Evolutionary conservation across 306 rosid species (phyloP).

Genomic region (Citrullus mucosospermus): DNA sequence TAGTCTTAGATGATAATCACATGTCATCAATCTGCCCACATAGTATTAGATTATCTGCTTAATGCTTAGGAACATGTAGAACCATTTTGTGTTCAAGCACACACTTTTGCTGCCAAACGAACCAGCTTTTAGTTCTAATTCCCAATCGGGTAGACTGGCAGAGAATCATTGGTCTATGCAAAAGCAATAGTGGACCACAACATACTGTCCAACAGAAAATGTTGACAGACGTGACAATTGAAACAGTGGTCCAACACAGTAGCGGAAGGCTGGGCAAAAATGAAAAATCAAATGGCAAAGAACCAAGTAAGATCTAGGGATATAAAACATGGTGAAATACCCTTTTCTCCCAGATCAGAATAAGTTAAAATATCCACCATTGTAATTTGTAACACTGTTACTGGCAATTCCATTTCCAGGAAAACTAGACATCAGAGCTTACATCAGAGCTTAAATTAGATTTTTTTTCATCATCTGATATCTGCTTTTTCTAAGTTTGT

Average conservation of each 20-base stretch:
- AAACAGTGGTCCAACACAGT: slow-evolving; percentile 33
- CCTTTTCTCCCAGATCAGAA: background rate
- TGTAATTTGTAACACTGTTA: background rate
- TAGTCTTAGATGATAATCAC: background rate
- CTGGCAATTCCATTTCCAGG: slow-evolving; percentile 4
- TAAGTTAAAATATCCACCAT: background rate
- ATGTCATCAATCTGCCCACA: background rate
- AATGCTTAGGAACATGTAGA: background rate
- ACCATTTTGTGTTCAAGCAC: slow-evolving; percentile 9
- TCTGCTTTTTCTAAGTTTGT: background rate
- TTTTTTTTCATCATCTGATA: background rate
- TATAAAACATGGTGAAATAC: background rate
- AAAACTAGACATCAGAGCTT: slow-evolving; percentile 10
- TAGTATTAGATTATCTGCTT: background rate
- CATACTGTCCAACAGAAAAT: slow-evolving; percentile 8
- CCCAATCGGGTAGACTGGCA: slow-evolving; percentile 17
- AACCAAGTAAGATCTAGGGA: background rate
- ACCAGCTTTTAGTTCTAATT: background rate
- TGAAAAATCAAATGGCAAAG: background rate
- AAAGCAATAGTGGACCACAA: slow-evolving; percentile 20
- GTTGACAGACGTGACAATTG: slow-evolving; percentile 15
- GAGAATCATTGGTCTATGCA: slow-evolving; percentile 17
- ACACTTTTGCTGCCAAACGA: background rate
- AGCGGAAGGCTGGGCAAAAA: slow-evolving; percentile 19
- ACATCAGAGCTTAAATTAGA: no score